Base-by-base conservation (phyloP, 345 rosid species). In the Cardamine occulta region DNA sequence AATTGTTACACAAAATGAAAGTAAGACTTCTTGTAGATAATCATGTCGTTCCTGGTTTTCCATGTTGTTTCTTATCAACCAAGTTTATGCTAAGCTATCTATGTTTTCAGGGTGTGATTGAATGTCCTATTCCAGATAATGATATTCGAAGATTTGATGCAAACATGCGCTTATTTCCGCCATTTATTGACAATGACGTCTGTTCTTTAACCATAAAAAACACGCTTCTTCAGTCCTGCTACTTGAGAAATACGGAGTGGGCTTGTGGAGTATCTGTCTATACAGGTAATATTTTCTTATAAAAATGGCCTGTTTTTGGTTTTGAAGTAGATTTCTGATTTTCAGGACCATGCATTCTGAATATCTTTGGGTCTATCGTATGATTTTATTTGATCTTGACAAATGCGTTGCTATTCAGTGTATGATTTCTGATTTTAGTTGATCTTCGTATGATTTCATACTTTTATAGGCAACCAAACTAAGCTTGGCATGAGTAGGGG, bases 401-500 rank as follows among this genome's bases (percentile, higher is more conserved):
- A 63, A 26, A 44, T 18, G 7, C 4, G n/a, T 72, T 52, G 12
- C 39, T 40, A 6, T 17, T 31, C 19, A 19, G 19, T 19, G 1
- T 19, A 19, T 19, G 19, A 19, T 19, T 61, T 57, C 11, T 49
- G 32, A 28, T 77, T 56, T 44, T n/a, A 28, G 45, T 69, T 63
- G 61, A 77, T 71, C 23, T 72, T 70, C 4, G n/a, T 71, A 29
- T 52, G 8, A 48, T 42, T 39, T 58, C 40, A 10, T 57, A 23
- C 13, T 51, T 24, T 0, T 74, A 72, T 73, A 95, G 99, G 99
- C 60, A 95, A 95, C 83, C 90, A 95, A 83, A 95, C 99, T 53
- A 95, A 92, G 88, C 84, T 95, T 84, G 99, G 99, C 35, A 92
- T 92, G 99, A 88, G 97, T 67, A 86, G 94, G 83, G 99, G 99